These are phyloP conservation scores for Euphrasia arctica DNA, from an alignment of 305 asterid species.

Conservation along the genomic window DNA sequence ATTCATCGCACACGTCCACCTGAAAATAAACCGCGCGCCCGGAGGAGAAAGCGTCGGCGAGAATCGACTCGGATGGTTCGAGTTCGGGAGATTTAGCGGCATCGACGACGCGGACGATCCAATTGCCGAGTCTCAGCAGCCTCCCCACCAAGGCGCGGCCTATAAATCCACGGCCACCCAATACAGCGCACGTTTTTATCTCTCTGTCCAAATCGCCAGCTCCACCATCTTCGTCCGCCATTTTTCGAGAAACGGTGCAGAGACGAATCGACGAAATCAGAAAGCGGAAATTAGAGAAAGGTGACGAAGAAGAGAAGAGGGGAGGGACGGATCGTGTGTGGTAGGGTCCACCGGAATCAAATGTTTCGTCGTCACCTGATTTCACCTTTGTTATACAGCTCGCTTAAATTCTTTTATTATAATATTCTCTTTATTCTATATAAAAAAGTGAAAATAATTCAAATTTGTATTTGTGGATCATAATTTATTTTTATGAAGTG, in stretches of 20 bases:
- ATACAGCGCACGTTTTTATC: conserved; percentile 59
- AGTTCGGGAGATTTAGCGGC: conserved; percentile 46
- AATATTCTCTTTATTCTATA: too few species aligned
- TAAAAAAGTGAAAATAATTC: too few species aligned
- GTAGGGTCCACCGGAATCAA: background rate
- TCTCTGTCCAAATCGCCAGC: conserved; percentile 27
- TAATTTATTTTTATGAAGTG: too few species aligned
- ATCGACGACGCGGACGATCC: conserved; percentile 87
- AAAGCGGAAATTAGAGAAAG: conserved; percentile 12
- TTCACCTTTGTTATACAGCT: too few species aligned
- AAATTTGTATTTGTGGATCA: too few species aligned
- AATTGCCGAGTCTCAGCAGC: conserved; percentile 64
- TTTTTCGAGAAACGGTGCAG: conserved; percentile 31
- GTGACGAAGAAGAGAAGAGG: background rate
- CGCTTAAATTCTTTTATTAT: too few species aligned
- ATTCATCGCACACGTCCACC: conserved; percentile 61
- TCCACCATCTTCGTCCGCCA: conserved; percentile 45
- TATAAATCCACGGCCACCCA: conserved; percentile 78
- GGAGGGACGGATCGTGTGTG: background rate
- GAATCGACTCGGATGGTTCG: conserved; percentile 48
- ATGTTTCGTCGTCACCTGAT: background rate
- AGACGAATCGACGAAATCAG: conserved; percentile 29
- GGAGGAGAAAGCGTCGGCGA: conserved; percentile 58
- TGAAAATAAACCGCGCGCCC: conserved; percentile 66
- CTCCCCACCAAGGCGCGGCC: conserved; percentile 74